Base-by-base conservation (phyloP, 345 rosid genomes). In the Citrus reticulata region DNA sequence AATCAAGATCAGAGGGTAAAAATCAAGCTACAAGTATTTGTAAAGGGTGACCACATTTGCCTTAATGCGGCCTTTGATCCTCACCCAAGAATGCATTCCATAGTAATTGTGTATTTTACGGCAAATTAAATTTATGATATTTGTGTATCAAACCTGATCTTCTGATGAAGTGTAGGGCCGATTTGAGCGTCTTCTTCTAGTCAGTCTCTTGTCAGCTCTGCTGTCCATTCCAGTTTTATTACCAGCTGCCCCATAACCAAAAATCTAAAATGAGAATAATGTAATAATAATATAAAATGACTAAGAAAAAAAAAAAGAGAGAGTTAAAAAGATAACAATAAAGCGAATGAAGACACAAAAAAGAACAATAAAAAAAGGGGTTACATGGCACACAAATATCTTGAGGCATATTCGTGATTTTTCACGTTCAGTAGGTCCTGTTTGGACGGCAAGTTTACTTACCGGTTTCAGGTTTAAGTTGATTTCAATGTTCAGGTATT, bases 71-170 rank as follows among this genome's bases (percentile, higher is more conserved):
- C 49, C 49, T 42, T 11, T 11, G 16, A 42, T 42, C 51, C 51
- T 42, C 51, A 8, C 61, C 61, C 24, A 57, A 4, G n/a, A 57
- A 19, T 57, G 24, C 25, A 22, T 57, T 57, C 61, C 5, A 13
- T 7, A 57, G 25, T 57, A 57, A 57, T 22, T 0, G n/a, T 7
- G 1, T 46, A 13, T 57, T 57, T 8, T 0, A 22, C 24, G 6
- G 24, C 24, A 22, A 19, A 57, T 5, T 22, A 19, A 19, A 57
- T 57, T 57, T 11, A 46, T 13, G 51, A 46, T 57, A 22, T 57
- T 67, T 8, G 34, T 51, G 19, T 10, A 4, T 70, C 82, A 25
- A 46, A 86, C 91, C 89, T 88, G 91, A 79, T 88, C 91, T 14
- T 73, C 77, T 7, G 87, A 79, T 24, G 83, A 58, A 76, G 79